These are phyloP conservation scores for Trichocladium antarcticum DNA, from an alignment of 495 filamentous ascomycete genomes.

Conservation along the genomic window DNA sequence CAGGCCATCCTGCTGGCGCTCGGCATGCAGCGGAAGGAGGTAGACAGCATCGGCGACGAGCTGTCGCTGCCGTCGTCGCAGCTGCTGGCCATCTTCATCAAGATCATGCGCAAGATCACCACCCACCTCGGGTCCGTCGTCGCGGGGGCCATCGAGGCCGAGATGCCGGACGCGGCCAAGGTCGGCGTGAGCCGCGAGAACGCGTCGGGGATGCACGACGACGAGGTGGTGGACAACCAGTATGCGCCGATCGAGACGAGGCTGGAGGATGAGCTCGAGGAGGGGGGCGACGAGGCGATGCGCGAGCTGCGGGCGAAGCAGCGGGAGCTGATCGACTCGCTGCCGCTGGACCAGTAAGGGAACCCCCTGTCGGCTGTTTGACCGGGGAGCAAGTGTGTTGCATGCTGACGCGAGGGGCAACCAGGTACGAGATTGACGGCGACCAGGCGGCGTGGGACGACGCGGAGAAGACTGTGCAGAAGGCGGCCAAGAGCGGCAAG, in stretches of 20 bases:
- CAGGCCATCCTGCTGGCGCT: constrained; percentile 76
- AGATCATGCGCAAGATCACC: constrained; percentile 79
- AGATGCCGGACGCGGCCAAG: constrained; percentile 49
- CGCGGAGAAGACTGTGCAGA: constrained; percentile 65
- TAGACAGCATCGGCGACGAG: constrained; percentile 75
- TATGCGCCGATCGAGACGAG: constrained; percentile 57
- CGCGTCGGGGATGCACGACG: constrained; percentile 45
- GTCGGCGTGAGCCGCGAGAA: constrained; percentile 45
- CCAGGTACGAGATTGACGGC: constrained; percentile 71
- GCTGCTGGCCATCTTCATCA: constrained; percentile 91
- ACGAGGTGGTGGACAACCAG: constrained; percentile 48
- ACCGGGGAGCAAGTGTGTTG: not conserved
- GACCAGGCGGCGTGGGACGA: constrained; percentile 65
- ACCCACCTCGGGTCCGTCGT: constrained; percentile 64
- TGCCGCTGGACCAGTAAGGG: constrained; percentile 79
- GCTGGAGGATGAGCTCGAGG: constrained; percentile 78
- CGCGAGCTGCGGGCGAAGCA: constrained; percentile 59
- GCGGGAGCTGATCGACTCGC: constrained; percentile 72
- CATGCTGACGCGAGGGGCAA: not conserved
- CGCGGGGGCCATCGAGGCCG: constrained; percentile 57
- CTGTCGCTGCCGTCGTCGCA: constrained; percentile 62
- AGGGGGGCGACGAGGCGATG: constrained; percentile 68
- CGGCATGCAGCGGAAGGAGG: constrained; percentile 75
- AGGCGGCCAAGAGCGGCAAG: constrained; percentile 43
- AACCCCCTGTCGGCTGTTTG: constrained; percentile 14